Conservation (phyloP, 2,329 filamentous ascomycete genomes). For the Mycosphaerella sp. region DNA sequence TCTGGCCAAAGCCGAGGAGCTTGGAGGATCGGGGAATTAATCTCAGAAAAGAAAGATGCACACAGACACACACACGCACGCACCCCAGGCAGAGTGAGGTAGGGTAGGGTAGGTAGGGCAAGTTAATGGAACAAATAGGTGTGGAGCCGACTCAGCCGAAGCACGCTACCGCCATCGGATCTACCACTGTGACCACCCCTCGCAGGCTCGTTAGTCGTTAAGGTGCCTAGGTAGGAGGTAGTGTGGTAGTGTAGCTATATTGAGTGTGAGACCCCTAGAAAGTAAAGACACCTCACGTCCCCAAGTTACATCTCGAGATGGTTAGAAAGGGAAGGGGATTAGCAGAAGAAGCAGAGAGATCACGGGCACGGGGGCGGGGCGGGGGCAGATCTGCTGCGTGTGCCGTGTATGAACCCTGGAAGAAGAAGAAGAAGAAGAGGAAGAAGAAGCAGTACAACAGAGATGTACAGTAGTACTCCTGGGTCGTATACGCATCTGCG, state of each 20-base stretch:
- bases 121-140: constrained; percentile 11
- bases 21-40: too few relatives aligned
- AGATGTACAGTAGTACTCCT: background rate
- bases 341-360: background rate
- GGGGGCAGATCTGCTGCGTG: constrained; percentile 8
- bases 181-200: too few relatives aligned
- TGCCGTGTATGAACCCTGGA: background rate
- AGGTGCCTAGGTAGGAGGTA: too few relatives aligned
- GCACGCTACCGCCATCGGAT: too few relatives aligned
- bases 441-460: too few relatives aligned
- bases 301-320: too few relatives aligned
- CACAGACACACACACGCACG: background rate
- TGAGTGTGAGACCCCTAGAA: too few relatives aligned
- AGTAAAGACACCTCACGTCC: too few relatives aligned
- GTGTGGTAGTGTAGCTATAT: too few relatives aligned
- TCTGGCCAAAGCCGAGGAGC: too few relatives aligned
- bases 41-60: background rate
- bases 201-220: too few relatives aligned
- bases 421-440: background rate
- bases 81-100: background rate
- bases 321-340: too few relatives aligned
- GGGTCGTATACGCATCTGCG: background rate
- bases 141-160: constrained; percentile 15
- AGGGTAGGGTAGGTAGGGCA: constrained; percentile 6
- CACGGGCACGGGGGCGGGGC: constrained; percentile 14